Evolutionary conservation across 1,284 basidiomycete species (phyloP), one percentile per base, ranked within the genome.

Genomic region (Testicularia cyperi): DNA sequence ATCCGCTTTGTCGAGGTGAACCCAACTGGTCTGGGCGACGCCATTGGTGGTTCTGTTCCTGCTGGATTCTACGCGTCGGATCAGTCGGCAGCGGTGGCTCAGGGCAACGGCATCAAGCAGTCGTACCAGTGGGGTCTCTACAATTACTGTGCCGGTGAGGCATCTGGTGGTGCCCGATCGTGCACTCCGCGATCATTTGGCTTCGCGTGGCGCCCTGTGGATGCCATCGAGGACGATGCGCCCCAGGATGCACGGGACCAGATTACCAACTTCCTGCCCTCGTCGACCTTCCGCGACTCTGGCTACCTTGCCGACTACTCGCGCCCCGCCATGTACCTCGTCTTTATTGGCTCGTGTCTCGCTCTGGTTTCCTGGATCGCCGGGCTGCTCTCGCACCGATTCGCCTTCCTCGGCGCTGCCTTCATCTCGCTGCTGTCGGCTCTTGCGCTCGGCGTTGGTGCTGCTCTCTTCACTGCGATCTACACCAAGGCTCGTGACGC

Each of bases 321-420:
- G 6, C 44, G 60, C 25, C 64, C 67, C 8, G 73, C 65, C 24
- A 63, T 68, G 57, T 71, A 66, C 49, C 42, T 75, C 30, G 55
- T 70, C 30, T 71, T 75, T 28, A 46, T 74, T 43, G 73, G 72
- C 9, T 74, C 72, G 16, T 63, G 70, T 42, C 33, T 74, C 9
- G 52, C 65, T 7, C 48, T 70, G n/a, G 21, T 72, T 23, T 48
- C 70, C 19, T 75, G 72, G 54, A 33, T 75, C 25, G 35, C 61
- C 13, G 68, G 66, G 2, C 46, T 72, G 34, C 43, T 72, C 18
- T 51, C 52, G 12, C 61, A 73, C 46, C 56, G 67, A 23, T 66
- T 71, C 35, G 67, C 65, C n/a, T 67, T 73, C 40, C 41, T 68
- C 15, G 32, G 65, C 18, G 65, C 70, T 12, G 65, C 65, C 9